Conservation (phyloP, 768 basidiomycete genomes). For the Termitomyces sp. region DNA sequence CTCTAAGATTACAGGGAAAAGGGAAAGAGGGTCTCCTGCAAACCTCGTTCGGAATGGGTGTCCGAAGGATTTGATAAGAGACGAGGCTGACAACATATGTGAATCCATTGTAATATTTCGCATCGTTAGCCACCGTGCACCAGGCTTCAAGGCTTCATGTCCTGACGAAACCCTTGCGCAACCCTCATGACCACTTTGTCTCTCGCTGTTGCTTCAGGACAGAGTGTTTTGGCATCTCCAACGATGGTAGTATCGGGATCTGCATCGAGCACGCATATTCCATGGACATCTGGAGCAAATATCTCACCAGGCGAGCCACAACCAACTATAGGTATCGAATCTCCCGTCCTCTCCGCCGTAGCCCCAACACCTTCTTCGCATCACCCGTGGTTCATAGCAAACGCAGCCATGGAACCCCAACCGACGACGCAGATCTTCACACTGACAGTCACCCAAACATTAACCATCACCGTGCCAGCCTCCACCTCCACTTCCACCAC, state of each 20-base stretch:
- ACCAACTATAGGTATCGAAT: neutral
- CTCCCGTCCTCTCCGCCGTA: neutral
- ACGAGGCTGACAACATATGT: too few relatives aligned
- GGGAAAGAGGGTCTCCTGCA: too few relatives aligned
- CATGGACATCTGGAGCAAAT: conserved; percentile 5
- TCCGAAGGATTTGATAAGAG: too few relatives aligned
- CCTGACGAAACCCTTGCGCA: neutral
- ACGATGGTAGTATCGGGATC: neutral
- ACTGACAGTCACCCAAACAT: conserved; percentile 20
- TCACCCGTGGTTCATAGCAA: neutral
- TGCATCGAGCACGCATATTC: neutral
- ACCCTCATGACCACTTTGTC: conserved; percentile 4
- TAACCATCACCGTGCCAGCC: conserved; percentile 20
- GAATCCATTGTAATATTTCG: too few relatives aligned
- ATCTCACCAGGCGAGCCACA: neutral
- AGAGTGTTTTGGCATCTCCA: neutral
- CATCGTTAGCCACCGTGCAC: neutral
- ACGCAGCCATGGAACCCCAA: neutral
- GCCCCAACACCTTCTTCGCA: neutral
- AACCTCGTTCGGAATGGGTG: too few relatives aligned
- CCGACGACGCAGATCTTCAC: neutral
- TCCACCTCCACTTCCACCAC: conserved; percentile 7
- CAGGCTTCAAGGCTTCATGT: neutral
- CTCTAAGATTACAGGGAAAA: too few relatives aligned
- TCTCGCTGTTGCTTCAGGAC: neutral